Conservation (phyloP, 2,329 filamentous ascomycete genomes). For the Cladophialophora bantiana region DNA sequence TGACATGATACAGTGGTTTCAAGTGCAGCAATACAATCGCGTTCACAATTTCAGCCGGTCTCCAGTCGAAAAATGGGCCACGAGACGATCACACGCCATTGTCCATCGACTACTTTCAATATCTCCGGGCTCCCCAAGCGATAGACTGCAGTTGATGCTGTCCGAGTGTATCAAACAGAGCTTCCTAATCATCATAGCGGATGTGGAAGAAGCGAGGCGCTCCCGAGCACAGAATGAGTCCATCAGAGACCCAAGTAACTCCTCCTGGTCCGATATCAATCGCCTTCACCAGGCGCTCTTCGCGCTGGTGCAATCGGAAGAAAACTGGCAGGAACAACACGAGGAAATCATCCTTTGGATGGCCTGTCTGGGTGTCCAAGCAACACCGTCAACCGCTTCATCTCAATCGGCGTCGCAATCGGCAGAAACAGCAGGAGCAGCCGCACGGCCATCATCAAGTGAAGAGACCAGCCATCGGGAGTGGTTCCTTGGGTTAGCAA, state of each 20-base stretch:
- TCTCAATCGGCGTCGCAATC: not conserved
- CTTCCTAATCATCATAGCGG: conserved; percentile 24
- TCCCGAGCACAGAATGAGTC: conserved; percentile 1
- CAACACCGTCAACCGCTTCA: not conserved
- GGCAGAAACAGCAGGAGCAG: not conserved
- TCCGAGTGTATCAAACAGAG: conserved; percentile 28
- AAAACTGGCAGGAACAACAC: conserved; percentile 19
- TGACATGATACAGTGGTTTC: conserved; percentile 31
- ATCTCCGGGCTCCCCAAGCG: not conserved
- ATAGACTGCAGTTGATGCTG: conserved; percentile 6
- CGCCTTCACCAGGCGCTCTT: conserved; percentile 18
- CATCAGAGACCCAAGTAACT: conserved; percentile 7
- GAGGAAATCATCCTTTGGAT: conserved; percentile 32
- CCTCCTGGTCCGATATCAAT: conserved; percentile 17
- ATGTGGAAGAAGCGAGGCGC: conserved; percentile 7
- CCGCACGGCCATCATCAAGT: not conserved
- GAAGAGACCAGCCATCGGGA: conserved; percentile 10
- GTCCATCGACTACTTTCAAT: conserved; percentile 29
- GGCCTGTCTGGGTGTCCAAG: conserved; percentile 24
- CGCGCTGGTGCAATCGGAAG: conserved; percentile 3
- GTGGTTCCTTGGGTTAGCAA: conserved; percentile 26
- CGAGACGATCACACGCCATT: conserved; percentile 19
- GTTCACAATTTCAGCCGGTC: conserved; percentile 20
- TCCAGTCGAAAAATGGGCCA: conserved; percentile 20
- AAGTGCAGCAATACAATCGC: conserved; percentile 26